These are phyloP conservation scores for Nicotiana otophora DNA, from an alignment of 257 asterid species.

Conservation along the genomic window DNA sequence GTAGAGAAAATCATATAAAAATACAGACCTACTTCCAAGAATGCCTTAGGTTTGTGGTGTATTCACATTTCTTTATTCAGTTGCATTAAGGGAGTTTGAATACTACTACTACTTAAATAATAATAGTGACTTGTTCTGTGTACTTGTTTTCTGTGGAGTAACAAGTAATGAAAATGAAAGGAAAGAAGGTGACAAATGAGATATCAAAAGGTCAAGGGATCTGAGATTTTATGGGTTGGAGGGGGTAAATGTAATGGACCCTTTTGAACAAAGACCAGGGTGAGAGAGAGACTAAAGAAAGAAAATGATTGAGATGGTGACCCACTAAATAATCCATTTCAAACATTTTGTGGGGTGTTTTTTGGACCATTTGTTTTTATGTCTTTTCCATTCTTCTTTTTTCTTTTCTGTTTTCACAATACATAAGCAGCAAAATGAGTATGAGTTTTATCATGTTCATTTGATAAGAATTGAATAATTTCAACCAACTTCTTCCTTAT, in stretches of 20 bases:
- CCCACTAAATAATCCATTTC: constrained; percentile 4
- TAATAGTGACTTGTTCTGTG: not conserved
- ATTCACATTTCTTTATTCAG: not conserved
- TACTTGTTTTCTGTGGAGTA: not conserved
- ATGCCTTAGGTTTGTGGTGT: not conserved
- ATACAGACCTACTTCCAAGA: constrained; percentile 2
- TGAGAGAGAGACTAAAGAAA: not conserved
- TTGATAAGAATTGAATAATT: not conserved
- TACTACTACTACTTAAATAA: not conserved
- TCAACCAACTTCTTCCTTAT: not conserved
- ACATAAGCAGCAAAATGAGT: not conserved
- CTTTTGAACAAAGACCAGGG: not conserved
- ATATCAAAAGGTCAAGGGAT: not conserved
- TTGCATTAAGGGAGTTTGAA: not conserved
- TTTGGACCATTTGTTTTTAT: not conserved
- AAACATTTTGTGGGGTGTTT: constrained; percentile 7
- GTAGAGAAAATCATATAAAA: not conserved
- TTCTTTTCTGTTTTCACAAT: not conserved
- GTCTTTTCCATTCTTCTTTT: not conserved
- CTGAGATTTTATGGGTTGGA: not conserved
- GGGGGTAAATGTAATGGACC: not conserved
- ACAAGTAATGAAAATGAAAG: not conserved
- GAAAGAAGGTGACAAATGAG: not conserved
- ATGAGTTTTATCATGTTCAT: not conserved
- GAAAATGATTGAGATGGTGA: constrained; percentile 5